Base-by-base conservation (phyloP, 352 stramenopile species). In the Pythium aquatile region DNA sequence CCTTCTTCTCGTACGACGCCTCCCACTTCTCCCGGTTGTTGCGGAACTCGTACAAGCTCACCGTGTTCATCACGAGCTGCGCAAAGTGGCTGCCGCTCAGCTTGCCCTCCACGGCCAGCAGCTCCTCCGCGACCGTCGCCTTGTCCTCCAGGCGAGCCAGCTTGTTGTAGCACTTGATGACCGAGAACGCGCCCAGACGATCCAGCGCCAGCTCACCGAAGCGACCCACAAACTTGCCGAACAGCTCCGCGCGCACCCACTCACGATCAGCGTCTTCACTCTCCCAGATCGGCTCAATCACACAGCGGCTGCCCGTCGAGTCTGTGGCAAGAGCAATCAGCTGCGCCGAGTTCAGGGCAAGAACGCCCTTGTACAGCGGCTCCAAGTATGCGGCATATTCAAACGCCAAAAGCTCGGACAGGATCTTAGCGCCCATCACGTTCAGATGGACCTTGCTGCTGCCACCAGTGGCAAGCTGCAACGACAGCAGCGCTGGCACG, bases 141-240 rank as follows among this genome's bases (percentile, higher is more conserved):
- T 92, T 92, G 54, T 91, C 74, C 30, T 73, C 48, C 32, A 92
- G 53, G 2, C 70, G 37, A 42, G 37, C 54, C 35, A 94, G 63
- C 42, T 74, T 75, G 53, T 91, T 79, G 57, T 87, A 94, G 66
- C 85, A 92, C 63, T 94, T 94, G 67, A 94, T 91, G 29, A 92
- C 85, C 26, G 81, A 86, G 56, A 94, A 94, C 17, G 83, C 81
- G 17, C 85, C 81, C 0, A 92, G 77, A 13, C 85, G 85, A 61
- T 94, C 83, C 61, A 88, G 75, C 11, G 84, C 85, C 32, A 94
- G 69, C 11, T 78, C 66, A 29, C 78, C 80, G 51, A 94, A 94
- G 42, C 79, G 83, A 16, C 85, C 83, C 16, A 87, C 72, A 63
- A 91, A 90, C 20, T 80, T 81, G 51, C 83, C 66, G 39, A 85